Base-by-base conservation (phyloP, 1,284 basidiomycete species). In the Irpex sp. region DNA sequence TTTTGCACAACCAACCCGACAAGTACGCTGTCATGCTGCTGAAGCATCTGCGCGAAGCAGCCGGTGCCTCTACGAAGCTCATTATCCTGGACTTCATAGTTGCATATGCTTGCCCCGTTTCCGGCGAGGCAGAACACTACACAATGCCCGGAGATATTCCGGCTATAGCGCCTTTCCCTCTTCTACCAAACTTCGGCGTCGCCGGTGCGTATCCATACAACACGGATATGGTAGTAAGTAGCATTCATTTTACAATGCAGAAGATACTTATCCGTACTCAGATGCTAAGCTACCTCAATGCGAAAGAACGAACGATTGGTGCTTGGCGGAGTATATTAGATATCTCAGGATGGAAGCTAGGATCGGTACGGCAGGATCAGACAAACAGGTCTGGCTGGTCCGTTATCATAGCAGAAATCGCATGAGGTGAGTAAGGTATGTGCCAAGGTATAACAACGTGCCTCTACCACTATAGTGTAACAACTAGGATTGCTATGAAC, bases 1-100 rank as follows among this genome's bases (percentile, higher is more conserved):
- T 73, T 60, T 54, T 69, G 4, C 71, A 73, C 64, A 67, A 73
- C 59, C 71, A 68, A 69, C 48, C 64, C 10, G 66, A 72, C 52
- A 7, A 33, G 0, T 55, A 61, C 16, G 64, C 65, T 19, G 19
- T 58, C 19, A 49, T 63, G 54, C 70, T 73, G 52, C 66, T 73
- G 6, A 23, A 35, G 7, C 60, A 66, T 5, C 62, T 72, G 18
- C 62, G 69, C 1, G 60, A 59, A 2, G 68, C 66, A 5, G 68
- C 69, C 9, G 51, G 33, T 8, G 28, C 59, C 5, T 21, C 48
- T 12, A 61, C 60, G 6, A 58, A 58, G 28, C 60, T 61, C 21
- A 18, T 61, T 16, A 39, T 61, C 39, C 47, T 59, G 7, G 61
- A 62, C 36, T 36, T 16, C 9, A 19, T 62, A 10, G 48, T 62